Evolutionary conservation across 2,329 filamentous ascomycete species (phyloP), one percentile per base, ranked within the genome.

Genomic region (Talaromyces pinophilus): DNA sequence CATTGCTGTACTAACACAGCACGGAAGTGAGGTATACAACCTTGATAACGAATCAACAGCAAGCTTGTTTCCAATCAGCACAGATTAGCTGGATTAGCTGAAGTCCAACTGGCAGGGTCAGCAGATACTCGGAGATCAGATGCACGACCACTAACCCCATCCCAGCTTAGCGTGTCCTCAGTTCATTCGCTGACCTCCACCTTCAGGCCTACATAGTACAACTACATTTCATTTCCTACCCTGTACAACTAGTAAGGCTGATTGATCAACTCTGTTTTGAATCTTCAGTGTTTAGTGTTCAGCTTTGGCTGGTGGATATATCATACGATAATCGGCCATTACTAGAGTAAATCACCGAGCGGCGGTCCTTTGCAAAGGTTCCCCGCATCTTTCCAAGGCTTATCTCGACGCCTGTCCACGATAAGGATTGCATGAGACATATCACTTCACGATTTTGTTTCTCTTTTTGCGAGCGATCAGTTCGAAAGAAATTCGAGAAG

Each of bases 401-500:
- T 63, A 63, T 63, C 61, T 55, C 48, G 48, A 63, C 61, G 61
- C 44, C 60, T 38, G 60, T 62, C 60, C 5, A 54, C 61, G 61
- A 63, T 63, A 63, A 63, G 60, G 60, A 57, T 57, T 57, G 42
- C 38, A 46, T 60, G n/a, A n/a, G 17, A 46, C 42, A 30, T 13
- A 28, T 60, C 30, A 22, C 30, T 35, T 22, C 52, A 54, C 8
- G 3, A 33, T 28, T 54, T 2, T 19, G 50, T 35, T 38, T 15
- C n/a, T 13, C 10, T 19, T n/a, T 55, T 35, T 19, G 15, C 17
- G 52, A 19, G 52, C 17, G 28, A 33, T 33, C 17, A 7, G 5
- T 5, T 48, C 10, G 19, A 17, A 5, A 52, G 48, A 30, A 13
- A 17, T 1, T 30, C 48, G 15, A n/a, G 15, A 33, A n/a, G 5